A percentile compares a stretch with the other conserved stretches of the same genome.
These are phyloP conservation scores for Trametes maxima DNA, from an alignment of 768 basidiomycete genomes.

Conservation along the genomic window DNA sequence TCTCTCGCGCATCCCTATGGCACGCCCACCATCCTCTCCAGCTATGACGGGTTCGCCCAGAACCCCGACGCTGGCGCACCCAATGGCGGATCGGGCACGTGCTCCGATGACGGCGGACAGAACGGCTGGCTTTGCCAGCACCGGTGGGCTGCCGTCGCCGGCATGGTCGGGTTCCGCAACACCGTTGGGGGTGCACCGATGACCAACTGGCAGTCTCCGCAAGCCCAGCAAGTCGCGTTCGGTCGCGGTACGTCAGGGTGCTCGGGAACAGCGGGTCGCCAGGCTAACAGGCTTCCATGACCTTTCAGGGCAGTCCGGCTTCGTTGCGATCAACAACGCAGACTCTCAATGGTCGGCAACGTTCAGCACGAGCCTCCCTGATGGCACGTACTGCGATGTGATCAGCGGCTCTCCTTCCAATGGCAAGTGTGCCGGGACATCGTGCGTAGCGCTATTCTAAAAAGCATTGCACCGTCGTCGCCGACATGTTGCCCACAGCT, in stretches of 20 bases:
- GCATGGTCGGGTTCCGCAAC: slow-evolving; percentile 66
- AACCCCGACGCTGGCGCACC: slow-evolving; percentile 59
- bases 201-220: slow-evolving; percentile 60
- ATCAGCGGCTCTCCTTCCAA: slow-evolving; percentile 47
- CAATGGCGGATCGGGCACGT: slow-evolving; percentile 58
- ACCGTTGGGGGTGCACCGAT: slow-evolving; percentile 53
- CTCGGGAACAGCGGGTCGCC: not conserved
- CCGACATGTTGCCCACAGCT: slow-evolving; percentile 33
- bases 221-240: slow-evolving; percentile 64
- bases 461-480: not conserved
- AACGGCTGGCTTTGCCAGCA: slow-evolving; percentile 72
- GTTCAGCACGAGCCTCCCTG: slow-evolving; percentile 59
- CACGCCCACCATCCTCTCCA: slow-evolving; percentile 63
- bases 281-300: not conserved
- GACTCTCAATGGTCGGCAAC: slow-evolving; percentile 56
- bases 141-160: slow-evolving; percentile 55
- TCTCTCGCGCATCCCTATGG: slow-evolving; percentile 71
- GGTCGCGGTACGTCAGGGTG: slow-evolving; percentile 50
- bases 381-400: slow-evolving; percentile 68
- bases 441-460: slow-evolving; percentile 39
- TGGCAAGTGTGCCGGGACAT: slow-evolving; percentile 51
- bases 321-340: slow-evolving; percentile 68
- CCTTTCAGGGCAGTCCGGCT: slow-evolving; percentile 51
- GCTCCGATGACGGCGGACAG: slow-evolving; percentile 50
- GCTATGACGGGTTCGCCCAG: slow-evolving; percentile 48